A percentile compares a stretch with the other conserved stretches of the same genome.
Evolutionary conservation across 495 filamentous ascomycete species (phyloP).

Genomic region (Hypoxylon subgilvum): DNA sequence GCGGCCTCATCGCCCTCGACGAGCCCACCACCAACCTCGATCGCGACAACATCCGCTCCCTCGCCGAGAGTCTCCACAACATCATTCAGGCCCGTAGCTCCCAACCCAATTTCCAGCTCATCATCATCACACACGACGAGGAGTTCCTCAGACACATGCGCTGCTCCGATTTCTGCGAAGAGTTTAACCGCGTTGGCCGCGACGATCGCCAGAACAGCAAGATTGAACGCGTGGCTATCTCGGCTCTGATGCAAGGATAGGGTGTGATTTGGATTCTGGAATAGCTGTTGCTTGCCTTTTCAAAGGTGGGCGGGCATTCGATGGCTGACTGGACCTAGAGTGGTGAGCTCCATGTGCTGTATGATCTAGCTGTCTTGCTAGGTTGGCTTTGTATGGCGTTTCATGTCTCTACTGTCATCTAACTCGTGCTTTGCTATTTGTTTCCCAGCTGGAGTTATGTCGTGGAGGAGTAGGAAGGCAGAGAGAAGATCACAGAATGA

Average conservation of each 20-base stretch:
- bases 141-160: conserved; percentile 94
- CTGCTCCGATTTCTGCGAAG: conserved; percentile 90
- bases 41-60: conserved; percentile 85
- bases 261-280: background rate
- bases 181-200: conserved; percentile 83
- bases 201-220: conserved; percentile 86
- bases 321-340: background rate
- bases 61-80: conserved; percentile 81
- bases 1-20: conserved; percentile 94
- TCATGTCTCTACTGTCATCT: too few relatives aligned
- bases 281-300: background rate
- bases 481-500: too few relatives aligned
- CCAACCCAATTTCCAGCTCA: conserved; percentile 95
- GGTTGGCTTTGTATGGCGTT: conserved; percentile 6
- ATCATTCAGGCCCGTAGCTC: conserved; percentile 84
- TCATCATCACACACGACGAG: conserved; percentile 99
- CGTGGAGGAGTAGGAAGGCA: too few relatives aligned
- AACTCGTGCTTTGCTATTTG: background rate
- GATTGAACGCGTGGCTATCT: conserved; percentile 74
- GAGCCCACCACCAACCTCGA: conserved; percentile 98
- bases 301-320: too few relatives aligned
- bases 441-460: too few relatives aligned
- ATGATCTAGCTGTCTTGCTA: too few relatives aligned
- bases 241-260: conserved; percentile 52
- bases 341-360: too few relatives aligned